Percentiles rank a stretch among this genome's conserved stretches.
These are phyloP conservation scores for Rhazya stricta DNA, from an alignment of 257 asterid species.

Conservation along the genomic window DNA sequence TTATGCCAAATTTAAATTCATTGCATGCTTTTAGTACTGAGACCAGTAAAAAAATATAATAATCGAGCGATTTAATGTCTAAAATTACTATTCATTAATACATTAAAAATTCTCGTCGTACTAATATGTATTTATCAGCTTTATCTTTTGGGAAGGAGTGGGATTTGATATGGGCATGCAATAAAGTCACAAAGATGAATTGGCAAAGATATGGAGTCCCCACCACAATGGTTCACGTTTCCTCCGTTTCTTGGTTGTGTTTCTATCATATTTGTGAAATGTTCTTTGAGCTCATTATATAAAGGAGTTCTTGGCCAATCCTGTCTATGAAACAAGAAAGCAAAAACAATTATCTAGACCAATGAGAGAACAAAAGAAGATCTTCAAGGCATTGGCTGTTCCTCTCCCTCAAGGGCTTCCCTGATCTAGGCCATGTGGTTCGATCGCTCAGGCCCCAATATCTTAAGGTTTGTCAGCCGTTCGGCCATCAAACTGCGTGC, in stretches of 20 bases:
- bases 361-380: slow-evolving; percentile 2
- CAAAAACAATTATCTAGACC: slow-evolving; percentile 2
- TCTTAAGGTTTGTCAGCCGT: neutral
- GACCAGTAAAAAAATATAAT: too few species aligned
- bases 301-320: slow-evolving; percentile 21
- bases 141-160: neutral
- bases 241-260: neutral
- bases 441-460: neutral
- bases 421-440: slow-evolving; percentile 1
- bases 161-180: slow-evolving; percentile 2
- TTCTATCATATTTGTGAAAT: neutral
- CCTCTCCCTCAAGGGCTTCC: slow-evolving; percentile 45
- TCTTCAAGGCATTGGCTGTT: slow-evolving; percentile 28
- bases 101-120: too few species aligned
- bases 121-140: neutral
- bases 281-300: slow-evolving; percentile 18
- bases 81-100: too few species aligned
- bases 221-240: slow-evolving; percentile 3
- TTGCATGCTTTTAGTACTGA: neutral
- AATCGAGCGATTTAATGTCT: too few species aligned
- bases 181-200: slow-evolving; percentile 8
- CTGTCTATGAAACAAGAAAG: slow-evolving; percentile 1
- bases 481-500: neutral
- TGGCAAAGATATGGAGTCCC: slow-evolving; percentile 20
- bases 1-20: neutral